Evolutionary conservation across 768 basidiomycete genomes (phyloP).

Genomic region (Podaxis pistillaris): DNA sequence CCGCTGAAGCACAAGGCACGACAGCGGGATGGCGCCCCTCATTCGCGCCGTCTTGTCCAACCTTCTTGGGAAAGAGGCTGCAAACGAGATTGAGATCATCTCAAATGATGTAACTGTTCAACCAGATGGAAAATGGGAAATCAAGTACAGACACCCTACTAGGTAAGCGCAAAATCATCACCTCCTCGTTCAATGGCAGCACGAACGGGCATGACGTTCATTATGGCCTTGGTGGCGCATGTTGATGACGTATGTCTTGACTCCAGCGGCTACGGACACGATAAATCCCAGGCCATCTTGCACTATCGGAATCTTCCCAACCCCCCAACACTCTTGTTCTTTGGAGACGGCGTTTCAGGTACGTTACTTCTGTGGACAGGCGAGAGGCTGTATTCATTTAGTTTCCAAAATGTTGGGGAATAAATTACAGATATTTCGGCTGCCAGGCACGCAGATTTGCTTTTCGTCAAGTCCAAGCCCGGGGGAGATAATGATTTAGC

Average conservation of each 20-base stretch:
- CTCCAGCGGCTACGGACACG: slow-evolving; percentile 83
- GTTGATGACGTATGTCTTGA: not conserved
- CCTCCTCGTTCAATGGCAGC: not conserved
- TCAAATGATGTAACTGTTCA: slow-evolving; percentile 82
- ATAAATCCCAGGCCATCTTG: slow-evolving; percentile 93
- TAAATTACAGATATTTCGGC: slow-evolving; percentile 76
- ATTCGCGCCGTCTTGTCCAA: slow-evolving; percentile 90
- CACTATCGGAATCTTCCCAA: slow-evolving; percentile 74
- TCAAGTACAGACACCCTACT: slow-evolving; percentile 86
- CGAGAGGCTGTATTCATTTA: not conserved
- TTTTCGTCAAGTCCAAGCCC: slow-evolving; percentile 87
- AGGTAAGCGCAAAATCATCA: slow-evolving; percentile 45
- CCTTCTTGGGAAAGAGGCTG: slow-evolving; percentile 70
- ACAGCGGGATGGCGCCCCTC: slow-evolving; percentile 88
- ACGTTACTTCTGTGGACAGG: slow-evolving; percentile 20
- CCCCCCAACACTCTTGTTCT: slow-evolving; percentile 89
- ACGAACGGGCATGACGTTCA: too few species aligned
- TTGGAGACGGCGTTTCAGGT: slow-evolving; percentile 97
- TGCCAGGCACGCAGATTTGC: slow-evolving; percentile 85
- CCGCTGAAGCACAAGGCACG: not conserved
- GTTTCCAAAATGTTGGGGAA: not conserved
- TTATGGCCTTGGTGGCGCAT: not conserved
- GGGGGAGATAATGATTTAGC: slow-evolving; percentile 86
- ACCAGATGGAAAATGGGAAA: slow-evolving; percentile 71
- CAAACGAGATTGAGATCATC: slow-evolving; percentile 82